phyloP scores from a whole-genome alignment of 1,284 basidiomycete genomes.

The Chalciporus sp. region DNA sequence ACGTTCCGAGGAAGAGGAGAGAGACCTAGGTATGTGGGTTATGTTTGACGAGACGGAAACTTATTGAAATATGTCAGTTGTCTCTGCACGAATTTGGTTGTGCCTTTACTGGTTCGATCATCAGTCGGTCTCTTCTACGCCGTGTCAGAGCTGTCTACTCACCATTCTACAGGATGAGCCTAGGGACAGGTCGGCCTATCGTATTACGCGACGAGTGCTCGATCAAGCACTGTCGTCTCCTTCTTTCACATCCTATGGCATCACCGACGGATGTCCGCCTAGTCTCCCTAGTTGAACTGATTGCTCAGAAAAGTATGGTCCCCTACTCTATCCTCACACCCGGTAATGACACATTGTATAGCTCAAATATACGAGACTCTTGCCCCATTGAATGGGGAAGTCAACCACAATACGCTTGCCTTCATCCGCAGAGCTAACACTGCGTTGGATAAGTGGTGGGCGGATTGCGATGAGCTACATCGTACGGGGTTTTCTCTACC shows the following conservation, averaged over 20 bases:
- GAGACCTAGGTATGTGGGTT: constrained; percentile 69
- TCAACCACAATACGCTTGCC: constrained; percentile 81
- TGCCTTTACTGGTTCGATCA: constrained; percentile 94
- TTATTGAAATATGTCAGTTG: constrained; percentile 52
- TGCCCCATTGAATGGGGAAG: constrained; percentile 82
- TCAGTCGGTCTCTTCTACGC: constrained; percentile 55
- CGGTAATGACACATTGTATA: constrained; percentile 34
- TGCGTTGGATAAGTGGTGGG: constrained; percentile 88
- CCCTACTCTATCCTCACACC: constrained; percentile 18
- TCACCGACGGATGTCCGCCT: constrained; percentile 89
- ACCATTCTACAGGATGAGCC: constrained; percentile 68
- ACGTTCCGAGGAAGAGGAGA: constrained; percentile 79
- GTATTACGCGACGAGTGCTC: constrained; percentile 87
- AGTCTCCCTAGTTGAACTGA: constrained; percentile 85
- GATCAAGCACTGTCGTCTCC: constrained; percentile 79
- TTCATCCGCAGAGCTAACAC: constrained; percentile 85
- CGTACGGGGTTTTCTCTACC: constrained; percentile 43
- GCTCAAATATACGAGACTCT: constrained; percentile 91
- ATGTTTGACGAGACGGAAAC: background rate
- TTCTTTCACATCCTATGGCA: constrained; percentile 82
- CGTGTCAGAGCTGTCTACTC: constrained; percentile 20
- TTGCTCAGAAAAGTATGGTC: constrained; percentile 81
- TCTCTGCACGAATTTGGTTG: constrained; percentile 91
- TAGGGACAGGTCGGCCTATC: constrained; percentile 88
- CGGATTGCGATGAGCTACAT: constrained; percentile 83